Evolutionary conservation across 2,329 filamentous ascomycete genomes (phyloP).

Genomic region (Coniochaeta sp.): DNA sequence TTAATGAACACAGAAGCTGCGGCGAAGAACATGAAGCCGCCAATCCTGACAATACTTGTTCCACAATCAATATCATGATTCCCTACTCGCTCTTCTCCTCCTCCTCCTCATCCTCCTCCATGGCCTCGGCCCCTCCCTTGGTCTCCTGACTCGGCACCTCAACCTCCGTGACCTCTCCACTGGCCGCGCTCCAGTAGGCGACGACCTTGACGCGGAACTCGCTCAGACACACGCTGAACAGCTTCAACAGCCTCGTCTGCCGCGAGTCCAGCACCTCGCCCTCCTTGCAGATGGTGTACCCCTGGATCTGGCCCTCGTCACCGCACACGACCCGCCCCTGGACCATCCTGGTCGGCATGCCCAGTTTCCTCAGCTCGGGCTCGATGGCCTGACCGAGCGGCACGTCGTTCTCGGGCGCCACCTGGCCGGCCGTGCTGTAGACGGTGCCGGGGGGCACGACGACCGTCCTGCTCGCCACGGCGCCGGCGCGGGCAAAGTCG

Average conservation of each 20-base stretch:
- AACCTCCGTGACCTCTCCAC: slow-evolving; percentile 51
- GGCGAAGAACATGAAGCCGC: not conserved
- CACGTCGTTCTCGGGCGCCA: slow-evolving; percentile 74
- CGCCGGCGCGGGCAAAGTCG: slow-evolving; percentile 89
- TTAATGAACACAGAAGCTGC: not conserved
- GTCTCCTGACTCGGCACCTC: slow-evolving; percentile 19
- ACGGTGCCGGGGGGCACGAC: slow-evolving; percentile 77
- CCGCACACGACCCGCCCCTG: slow-evolving; percentile 79
- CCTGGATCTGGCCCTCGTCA: slow-evolving; percentile 33
- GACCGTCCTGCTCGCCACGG: slow-evolving; percentile 65
- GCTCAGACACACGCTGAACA: slow-evolving; percentile 83
- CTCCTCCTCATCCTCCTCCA: slow-evolving; percentile 17
- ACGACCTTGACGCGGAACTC: slow-evolving; percentile 80
- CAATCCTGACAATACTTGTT: not conserved
- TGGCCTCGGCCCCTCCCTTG: slow-evolving; percentile 8
- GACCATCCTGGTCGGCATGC: slow-evolving; percentile 80
- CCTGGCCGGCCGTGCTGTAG: slow-evolving; percentile 71
- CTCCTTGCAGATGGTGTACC: slow-evolving; percentile 76
- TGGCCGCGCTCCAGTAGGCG: slow-evolving; percentile 63
- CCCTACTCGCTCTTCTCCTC: slow-evolving; percentile 6
- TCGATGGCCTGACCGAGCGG: slow-evolving; percentile 83
- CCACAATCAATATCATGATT: slow-evolving; percentile 11
- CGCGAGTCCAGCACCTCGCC: slow-evolving; percentile 81
- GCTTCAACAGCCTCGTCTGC: slow-evolving; percentile 88
- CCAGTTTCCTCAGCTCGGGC: slow-evolving; percentile 80